Evolutionary conservation across 352 stramenopile genomes (phyloP), one percentile per base, ranked within the genome.

Genomic region (Thraustochytrium striatum): DNA sequence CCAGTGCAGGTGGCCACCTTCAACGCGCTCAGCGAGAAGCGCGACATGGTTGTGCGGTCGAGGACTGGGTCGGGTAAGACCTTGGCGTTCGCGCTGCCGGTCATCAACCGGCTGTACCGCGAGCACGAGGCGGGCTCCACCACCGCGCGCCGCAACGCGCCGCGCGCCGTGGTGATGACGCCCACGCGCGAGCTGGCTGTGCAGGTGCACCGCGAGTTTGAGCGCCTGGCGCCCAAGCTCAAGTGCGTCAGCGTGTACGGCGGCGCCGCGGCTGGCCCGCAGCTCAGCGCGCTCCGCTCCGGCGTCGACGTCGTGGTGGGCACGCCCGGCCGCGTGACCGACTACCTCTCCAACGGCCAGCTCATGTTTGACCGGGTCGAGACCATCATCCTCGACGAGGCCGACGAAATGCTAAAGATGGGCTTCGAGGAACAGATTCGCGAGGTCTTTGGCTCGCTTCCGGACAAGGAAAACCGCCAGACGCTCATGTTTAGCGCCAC

Each of bases 341-440:
- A 99, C 86, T 87, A 98, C 82, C 87, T 99, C 33, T 83, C 98
- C 72, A 95, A 95, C 81, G 92, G 91, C 41, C 92, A 89, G 47
- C 86, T 99, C 1, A 87, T 92, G 78, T 87, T 99, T 3, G n/a
- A 30, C n/a, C 70, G 88, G 7, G 87, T 97, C 9, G 86, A 93
- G 58, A 91, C 94, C 59, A 86, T 94, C 3, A 92, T 98, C 36
- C 87, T 98, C 33, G 94, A 98, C 72, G 94, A 98, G 85, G 94
- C 94, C 21, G 88, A 92, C 81, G 70, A 88, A 11, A 92, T 92
- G 88, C 89, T 99, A 59, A 97, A 97, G 87, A 98, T 98, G 87
- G 95, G 95, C 41, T 99, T 99, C 85, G 92, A 97, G 61, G 95
- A 99, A 61, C 93, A 97, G 41, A 93, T 98, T 21, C 93, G 98